Conservation (phyloP, 192 early-diverging fungal genomes). For the Podila epicladia region DNA sequence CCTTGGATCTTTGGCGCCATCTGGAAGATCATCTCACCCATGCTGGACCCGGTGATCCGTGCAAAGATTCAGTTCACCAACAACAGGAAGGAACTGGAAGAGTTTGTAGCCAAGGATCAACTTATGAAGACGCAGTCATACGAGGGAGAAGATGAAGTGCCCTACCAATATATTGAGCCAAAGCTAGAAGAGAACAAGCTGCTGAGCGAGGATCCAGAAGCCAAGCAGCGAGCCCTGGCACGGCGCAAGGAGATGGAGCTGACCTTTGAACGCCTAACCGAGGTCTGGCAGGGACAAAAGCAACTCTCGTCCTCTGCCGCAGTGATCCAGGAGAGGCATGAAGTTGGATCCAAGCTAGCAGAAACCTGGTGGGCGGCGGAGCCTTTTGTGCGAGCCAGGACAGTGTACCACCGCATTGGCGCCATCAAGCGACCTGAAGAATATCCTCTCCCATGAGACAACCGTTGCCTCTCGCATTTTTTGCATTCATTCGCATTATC, state of each 20-base stretch:
- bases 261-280: conserved; percentile 43
- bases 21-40: conserved; percentile 82
- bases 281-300: conserved; percentile 49
- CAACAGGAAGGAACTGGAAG: conserved; percentile 61
- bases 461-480: too few species aligned
- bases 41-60: conserved; percentile 91
- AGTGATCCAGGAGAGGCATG: conserved; percentile 40
- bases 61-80: conserved; percentile 82
- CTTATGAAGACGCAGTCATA: conserved; percentile 28
- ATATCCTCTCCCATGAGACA: neutral
- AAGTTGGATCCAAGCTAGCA: conserved; percentile 33
- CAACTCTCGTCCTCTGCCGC: conserved; percentile 37
- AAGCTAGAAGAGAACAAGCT: conserved; percentile 14
- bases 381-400: conserved; percentile 31
- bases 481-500: too few species aligned
- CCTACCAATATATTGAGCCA: conserved; percentile 22
- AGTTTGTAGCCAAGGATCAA: conserved; percentile 63
- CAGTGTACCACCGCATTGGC: conserved; percentile 40
- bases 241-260: conserved; percentile 40
- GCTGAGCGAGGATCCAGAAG: conserved; percentile 23
- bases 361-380: conserved; percentile 40
- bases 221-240: conserved; percentile 17
- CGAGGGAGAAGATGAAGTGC: conserved; percentile 24
- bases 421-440: conserved; percentile 11
- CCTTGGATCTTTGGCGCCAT: conserved; percentile 85